A percentile compares a stretch with the other conserved stretches of the same genome.
phyloP scores from a whole-genome alignment of 169 alveolate species.

The Perkinsus olseni region DNA sequence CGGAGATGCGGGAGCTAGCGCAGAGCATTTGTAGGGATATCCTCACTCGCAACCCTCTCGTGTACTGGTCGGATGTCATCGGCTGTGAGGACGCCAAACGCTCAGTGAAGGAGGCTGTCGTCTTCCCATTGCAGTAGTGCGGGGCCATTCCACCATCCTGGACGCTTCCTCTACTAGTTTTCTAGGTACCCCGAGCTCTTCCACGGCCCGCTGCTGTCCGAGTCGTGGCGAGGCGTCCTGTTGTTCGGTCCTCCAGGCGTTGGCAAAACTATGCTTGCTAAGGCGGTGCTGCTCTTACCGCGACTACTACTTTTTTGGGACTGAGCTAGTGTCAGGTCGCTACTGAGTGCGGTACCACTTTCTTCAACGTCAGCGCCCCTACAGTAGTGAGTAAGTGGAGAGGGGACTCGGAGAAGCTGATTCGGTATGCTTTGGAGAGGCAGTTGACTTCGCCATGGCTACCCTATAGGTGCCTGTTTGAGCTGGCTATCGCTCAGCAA shows the following conservation, averaged over 20 bases:
- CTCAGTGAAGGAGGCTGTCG: conserved; percentile 78
- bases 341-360: conserved; percentile 75
- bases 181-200: conserved; percentile 66
- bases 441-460: neutral
- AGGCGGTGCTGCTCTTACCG: conserved; percentile 48
- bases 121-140: conserved; percentile 67
- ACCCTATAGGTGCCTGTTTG: conserved; percentile 45
- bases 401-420: conserved; percentile 85
- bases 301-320: neutral
- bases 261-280: conserved; percentile 86
- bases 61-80: conserved; percentile 50
- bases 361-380: conserved; percentile 79
- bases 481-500: conserved; percentile 79
- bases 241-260: conserved; percentile 93
- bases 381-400: conserved; percentile 83
- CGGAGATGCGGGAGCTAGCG: conserved; percentile 59
- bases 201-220: conserved; percentile 14
- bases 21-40: conserved; percentile 60
- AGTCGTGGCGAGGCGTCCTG: conserved; percentile 82
- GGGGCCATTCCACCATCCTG: no score
- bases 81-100: conserved; percentile 75
- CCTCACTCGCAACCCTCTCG: conserved; percentile 48
- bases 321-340: conserved; percentile 41
- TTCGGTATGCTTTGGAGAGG: conserved; percentile 30
- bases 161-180: no score